Evolutionary conservation across 2,329 filamentous ascomycete species (phyloP), one percentile per base, ranked within the genome.

Genomic region (Magnaporthiopsis poae): DNA sequence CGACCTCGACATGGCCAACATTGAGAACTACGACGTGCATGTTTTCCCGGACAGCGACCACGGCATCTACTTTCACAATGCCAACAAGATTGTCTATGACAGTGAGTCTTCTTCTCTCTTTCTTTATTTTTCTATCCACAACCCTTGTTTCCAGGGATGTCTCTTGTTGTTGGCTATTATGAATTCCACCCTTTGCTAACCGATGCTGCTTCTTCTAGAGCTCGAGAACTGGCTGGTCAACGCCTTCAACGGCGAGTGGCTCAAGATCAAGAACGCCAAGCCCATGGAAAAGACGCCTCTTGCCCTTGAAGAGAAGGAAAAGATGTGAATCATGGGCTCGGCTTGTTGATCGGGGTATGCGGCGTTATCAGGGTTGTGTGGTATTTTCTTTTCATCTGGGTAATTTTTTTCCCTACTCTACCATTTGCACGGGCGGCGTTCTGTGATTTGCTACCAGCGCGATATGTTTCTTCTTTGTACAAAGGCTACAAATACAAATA

Each of bases 11-110:
- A 73, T 96, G 65, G 88, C 82, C 0, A 86, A 87, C 15, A 86
- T 97, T 3, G 88, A 94, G 76, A 99, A 99, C 74, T 99, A 98
- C 73, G 95, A 99, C 74, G 87, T 99, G 15, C 94, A 98, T 76
- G 87, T 98, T 66, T 99, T 96, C 78, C 95, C 95, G 0, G 95
- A 99, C 76, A 96, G 91, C 66, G 92, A 99, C 78, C 95, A 99
- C 77, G 86, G 90, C 68, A 99, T 99, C 68, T 92, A 87, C 74
- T 99, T 98, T 75, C 94, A 99, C 75, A 93, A 93, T 75, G 96
- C 91, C 35, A 93, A 96, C 75, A 82, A 81, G 67, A 91, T 98
- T 71, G 93, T 99, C 8, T 98, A 95, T 74, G 90, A 96, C 71
- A 96, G 92, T 96, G 80, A 84, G 92, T 86, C 39, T 5, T 66